Base-by-base conservation (phyloP, 139 green algal genomes). In the Coelastrella sp. region DNA sequence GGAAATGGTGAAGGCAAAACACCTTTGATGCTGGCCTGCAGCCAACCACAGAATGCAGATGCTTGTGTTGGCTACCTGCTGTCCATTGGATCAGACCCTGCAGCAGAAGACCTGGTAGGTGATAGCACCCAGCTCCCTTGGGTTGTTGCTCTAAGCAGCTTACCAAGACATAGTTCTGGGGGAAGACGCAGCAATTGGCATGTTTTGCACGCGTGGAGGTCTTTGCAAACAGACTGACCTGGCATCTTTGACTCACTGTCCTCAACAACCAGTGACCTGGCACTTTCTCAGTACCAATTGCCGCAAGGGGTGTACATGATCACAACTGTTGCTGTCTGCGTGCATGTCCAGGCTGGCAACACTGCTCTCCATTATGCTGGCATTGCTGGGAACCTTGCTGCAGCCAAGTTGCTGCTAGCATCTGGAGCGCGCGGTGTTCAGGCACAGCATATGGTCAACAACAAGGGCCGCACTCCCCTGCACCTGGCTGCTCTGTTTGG, bases 51-150 rank as follows among this genome's bases (percentile, higher is more conserved):
- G 47, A 89, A 91, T 56, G 82, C 89, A 60, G 57, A 61, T n/a
- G 76, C 58, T 23, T 79, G 92, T 5, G 83, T 93, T 57, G 88
- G 88, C 80, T 79, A 91, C 77, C 73, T 94, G 20, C 59, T 95
- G 22, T 74, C 66, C 8, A 82, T 85, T 32, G 91, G 91, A 13
- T 91, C 92, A 2, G 59, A 85, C 56, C 16, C 90, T 20, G 71
- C 85, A 71, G 71, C 80, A 5, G 73, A 20, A 3, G 90, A 94
- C 32, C 11, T n/a, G 54, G 84, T 89, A 58, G 0, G 74, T 80
- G 3, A 16, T 77, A 10, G 6, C n/a, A 77, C 32, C 32, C 32
- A 47, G 32, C 32, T 47, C 32, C 32, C 32, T 47, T 47, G 32
- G 32, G 32, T 47, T 47, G 32, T 47, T 47, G 32, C 32, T 47